Evolutionary conservation across 148 eudicot species (phyloP).

Genomic region (Amaranthus palmeri): DNA sequence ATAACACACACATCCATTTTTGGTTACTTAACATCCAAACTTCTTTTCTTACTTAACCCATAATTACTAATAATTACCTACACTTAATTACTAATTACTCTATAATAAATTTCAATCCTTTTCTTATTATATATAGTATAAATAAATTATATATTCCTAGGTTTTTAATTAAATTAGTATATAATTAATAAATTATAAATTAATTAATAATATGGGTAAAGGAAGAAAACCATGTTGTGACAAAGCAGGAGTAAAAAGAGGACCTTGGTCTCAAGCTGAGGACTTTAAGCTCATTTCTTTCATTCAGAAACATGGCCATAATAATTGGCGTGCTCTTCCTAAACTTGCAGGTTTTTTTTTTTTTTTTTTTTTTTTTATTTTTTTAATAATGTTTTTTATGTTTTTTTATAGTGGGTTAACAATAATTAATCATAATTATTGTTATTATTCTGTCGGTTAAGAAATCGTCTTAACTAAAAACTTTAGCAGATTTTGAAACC

Average conservation of each 20-base stretch:
- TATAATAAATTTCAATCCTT: too few relatives aligned
- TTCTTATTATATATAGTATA: background rate
- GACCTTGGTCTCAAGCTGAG: conserved; percentile 50
- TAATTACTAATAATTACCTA: background rate
- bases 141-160: background rate
- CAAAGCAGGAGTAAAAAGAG: conserved; percentile 44
- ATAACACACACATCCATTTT: background rate
- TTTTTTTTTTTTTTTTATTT: background rate
- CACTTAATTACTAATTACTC: background rate
- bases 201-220: conserved; percentile 31
- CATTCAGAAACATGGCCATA: conserved; percentile 42
- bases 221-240: conserved; percentile 54
- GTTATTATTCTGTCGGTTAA: too few relatives aligned
- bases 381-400: background rate
- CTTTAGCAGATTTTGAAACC: too few relatives aligned
- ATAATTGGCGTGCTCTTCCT: conserved; percentile 53
- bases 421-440: too few relatives aligned
- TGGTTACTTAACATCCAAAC: background rate
- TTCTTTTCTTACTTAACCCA: conserved; percentile 9
- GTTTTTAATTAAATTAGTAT: too few relatives aligned
- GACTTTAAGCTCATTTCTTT: conserved; percentile 45
- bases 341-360: conserved; percentile 37
- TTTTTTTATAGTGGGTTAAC: background rate
- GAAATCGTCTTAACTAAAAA: too few relatives aligned
- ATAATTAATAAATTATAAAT: too few relatives aligned